phyloP scores from a whole-genome alignment of 805 yeast species.

The Spathaspora sp. region DNA sequence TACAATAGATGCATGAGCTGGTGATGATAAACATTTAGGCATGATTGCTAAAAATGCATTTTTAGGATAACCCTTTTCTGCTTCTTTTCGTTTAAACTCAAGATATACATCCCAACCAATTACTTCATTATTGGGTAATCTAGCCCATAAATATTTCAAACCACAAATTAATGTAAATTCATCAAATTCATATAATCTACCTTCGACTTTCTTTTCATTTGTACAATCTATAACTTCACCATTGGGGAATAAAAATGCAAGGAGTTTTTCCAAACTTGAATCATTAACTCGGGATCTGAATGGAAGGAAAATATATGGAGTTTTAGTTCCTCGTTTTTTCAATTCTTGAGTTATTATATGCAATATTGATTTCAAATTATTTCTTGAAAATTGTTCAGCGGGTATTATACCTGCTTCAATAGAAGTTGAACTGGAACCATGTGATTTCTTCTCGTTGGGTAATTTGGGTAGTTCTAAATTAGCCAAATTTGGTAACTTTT shows the following conservation, averaged over 20 bases:
- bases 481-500: not conserved
- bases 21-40: constrained; percentile 80
- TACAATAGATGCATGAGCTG: constrained; percentile 86
- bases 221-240: constrained; percentile 42
- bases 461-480: constrained; percentile 8
- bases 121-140: constrained; percentile 74
- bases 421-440: not conserved
- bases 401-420: constrained; percentile 9
- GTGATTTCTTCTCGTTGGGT: constrained; percentile 1
- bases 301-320: constrained; percentile 74
- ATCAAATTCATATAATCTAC: constrained; percentile 47
- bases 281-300: constrained; percentile 70
- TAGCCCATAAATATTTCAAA: constrained; percentile 81
- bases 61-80: constrained; percentile 61
- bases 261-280: constrained; percentile 51
- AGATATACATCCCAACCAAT: constrained; percentile 85
- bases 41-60: constrained; percentile 74
- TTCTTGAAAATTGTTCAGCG: constrained; percentile 50
- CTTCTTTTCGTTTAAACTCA: constrained; percentile 62
- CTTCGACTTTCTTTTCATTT: constrained; percentile 36
- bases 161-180: constrained; percentile 71
- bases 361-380: constrained; percentile 62
- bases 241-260: constrained; percentile 55
- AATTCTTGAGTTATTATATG: constrained; percentile 71
- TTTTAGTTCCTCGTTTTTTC: constrained; percentile 64